A percentile compares a stretch with the other conserved stretches of the same genome.
These are phyloP conservation scores for Nakazawaea peltata DNA, from an alignment of 805 yeast genomes.

Conservation along the genomic window DNA sequence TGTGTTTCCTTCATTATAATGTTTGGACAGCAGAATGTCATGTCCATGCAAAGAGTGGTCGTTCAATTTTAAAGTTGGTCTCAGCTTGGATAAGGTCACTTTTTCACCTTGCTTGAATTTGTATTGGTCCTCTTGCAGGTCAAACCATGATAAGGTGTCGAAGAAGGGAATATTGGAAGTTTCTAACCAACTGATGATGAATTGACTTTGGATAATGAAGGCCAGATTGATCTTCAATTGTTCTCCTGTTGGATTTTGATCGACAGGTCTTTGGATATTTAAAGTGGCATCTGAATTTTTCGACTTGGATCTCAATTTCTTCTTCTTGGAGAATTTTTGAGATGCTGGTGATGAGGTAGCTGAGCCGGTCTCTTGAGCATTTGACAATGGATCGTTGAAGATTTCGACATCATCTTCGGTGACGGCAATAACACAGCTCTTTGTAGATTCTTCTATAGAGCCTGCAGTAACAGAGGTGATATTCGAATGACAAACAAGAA, in stretches of 20 bases:
- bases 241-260: conserved; percentile 20
- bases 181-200: conserved; percentile 56
- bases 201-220: conserved; percentile 18
- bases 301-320: conserved; percentile 41
- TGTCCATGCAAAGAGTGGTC: conserved; percentile 37
- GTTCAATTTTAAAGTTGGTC: conserved; percentile 30
- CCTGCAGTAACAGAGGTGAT: conserved; percentile 37
- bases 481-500: conserved; percentile 65
- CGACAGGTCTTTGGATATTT: conserved; percentile 39
- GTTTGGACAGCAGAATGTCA: conserved; percentile 44
- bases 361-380: conserved; percentile 9
- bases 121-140: conserved; percentile 18
- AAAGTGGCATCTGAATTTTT: conserved; percentile 40
- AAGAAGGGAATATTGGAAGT: conserved; percentile 49
- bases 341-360: conserved; percentile 9
- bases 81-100: conserved; percentile 25
- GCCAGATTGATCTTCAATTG: conserved; percentile 17
- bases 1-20: conserved; percentile 54
- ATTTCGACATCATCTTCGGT: conserved; percentile 68
- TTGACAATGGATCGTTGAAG: conserved; percentile 47
- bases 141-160: conserved; percentile 44
- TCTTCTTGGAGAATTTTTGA: conserved; percentile 26
- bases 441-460: conserved; percentile 11
- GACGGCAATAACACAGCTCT: conserved; percentile 39
- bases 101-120: too few species aligned